Evolutionary conservation across 805 yeast species (phyloP), one percentile per base, ranked within the genome.

Genomic region (Ogataea pignaliae): DNA sequence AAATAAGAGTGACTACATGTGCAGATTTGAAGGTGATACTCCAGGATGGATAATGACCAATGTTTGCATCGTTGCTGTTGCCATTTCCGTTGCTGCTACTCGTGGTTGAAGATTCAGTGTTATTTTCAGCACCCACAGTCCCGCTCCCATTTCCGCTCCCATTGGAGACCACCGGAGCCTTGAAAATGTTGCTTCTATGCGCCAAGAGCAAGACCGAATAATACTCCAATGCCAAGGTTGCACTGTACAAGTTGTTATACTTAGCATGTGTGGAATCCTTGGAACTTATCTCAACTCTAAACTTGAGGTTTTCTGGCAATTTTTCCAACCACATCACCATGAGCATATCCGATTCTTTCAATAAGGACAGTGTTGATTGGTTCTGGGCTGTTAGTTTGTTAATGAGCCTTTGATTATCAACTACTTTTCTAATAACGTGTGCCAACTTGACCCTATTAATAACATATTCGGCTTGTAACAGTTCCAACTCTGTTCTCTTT

Each of bases 11-110:
- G 49, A 85, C 79, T 79, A 83, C 80, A 54, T 86, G 78, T 1
- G 93, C 88, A 1, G 90, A 84, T 59, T 84, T 88, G 68, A 85
- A 85, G 3, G 88, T 85, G 46, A 85, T 83, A 13, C 89, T 85
- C 85, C 88, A 81, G 10, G 86, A 79, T 3, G 88, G 85, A 57
- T 78, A 79, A 42, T 40, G 39, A 42, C 64, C 63, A 2, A 71
- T n/a, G 10, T 3, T 12, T 2, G 2, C 65, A 14, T n/a, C 6
- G 9, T 21, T 7, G 10, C 33, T 3, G 9, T 21, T 7, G 10
- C 33, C 21, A 14, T 18, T 35, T 10, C 14, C 33, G 13, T 12
- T 12, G 13, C 5, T n/a, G 5, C 14, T 30, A 13, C 10, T 30
- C 14, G 30, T 17, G 10, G 17, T 26, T 10, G 18, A 13, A 12